Conservation (phyloP, 2,329 filamentous ascomycete species). For the Elsinoe necatrix region DNA sequence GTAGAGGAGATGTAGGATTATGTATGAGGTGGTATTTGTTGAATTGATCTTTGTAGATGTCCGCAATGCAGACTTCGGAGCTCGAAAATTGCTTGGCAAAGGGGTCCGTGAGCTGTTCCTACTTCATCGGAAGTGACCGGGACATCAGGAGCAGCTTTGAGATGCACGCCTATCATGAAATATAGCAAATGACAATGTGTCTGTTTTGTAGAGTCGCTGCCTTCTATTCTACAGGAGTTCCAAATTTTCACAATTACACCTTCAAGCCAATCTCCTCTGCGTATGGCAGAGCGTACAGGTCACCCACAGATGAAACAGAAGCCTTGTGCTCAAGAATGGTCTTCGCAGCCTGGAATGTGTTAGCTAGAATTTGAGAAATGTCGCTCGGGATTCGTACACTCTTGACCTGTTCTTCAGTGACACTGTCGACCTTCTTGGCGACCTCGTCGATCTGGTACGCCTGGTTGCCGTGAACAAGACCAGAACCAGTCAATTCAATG, state of each 20-base stretch:
- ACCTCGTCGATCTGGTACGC: constrained; percentile 75
- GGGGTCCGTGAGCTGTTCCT: not conserved
- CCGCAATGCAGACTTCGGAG: not conserved
- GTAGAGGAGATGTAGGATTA: constrained; percentile 23
- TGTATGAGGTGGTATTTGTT: constrained; percentile 13
- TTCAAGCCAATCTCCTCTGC: constrained; percentile 89
- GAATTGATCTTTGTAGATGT: constrained; percentile 8
- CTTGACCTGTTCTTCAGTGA: constrained; percentile 78
- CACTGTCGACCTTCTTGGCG: constrained; percentile 67
- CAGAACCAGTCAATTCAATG: constrained; percentile 74
- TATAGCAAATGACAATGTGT: constrained; percentile 5
- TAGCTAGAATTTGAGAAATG: constrained; percentile 22
- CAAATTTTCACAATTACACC: constrained; percentile 54
- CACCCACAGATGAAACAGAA: constrained; percentile 80
- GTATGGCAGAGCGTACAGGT: constrained; percentile 82
- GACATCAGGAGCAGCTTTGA: not conserved
- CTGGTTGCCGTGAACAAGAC: constrained; percentile 72
- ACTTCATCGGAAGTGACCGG: not conserved
- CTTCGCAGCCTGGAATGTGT: constrained; percentile 64
- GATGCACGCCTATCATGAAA: not conserved
- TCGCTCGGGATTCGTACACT: constrained; percentile 49
- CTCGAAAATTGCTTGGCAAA: not conserved
- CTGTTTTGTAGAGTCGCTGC: constrained; percentile 9
- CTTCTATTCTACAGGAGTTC: constrained; percentile 15
- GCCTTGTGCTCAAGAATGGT: constrained; percentile 80